Conservation (phyloP, 192 early-diverging fungal species). For the Umbelopsis vinacea region DNA sequence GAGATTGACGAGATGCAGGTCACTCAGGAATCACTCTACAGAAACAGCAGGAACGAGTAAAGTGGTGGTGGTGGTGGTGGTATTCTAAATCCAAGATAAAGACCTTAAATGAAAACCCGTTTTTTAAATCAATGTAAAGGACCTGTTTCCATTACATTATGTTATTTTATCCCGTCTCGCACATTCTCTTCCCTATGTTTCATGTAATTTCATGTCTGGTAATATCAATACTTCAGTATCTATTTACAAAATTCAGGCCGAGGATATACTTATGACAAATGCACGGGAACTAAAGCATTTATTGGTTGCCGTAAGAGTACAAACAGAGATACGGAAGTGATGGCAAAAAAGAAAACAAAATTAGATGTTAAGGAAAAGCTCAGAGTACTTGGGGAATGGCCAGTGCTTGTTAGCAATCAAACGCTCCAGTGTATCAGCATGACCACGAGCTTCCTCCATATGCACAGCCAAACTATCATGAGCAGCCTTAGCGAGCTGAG, state of each 20-base stretch:
- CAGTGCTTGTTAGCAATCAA: constrained; percentile 90
- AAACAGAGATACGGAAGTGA: background rate
- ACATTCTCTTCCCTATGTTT: background rate
- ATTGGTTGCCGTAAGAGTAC: background rate
- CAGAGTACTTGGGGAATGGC: constrained; percentile 97
- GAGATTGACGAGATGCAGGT: constrained; percentile 96
- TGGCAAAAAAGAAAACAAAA: background rate
- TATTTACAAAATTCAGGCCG: background rate
- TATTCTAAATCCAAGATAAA: too few species aligned
- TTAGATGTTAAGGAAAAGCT: constrained; percentile 80
- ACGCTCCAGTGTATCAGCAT: constrained; percentile 81
- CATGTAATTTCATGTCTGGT: constrained; percentile 13
- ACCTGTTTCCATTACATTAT: background rate
- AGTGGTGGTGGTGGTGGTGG: too few species aligned
- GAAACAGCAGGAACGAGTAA: constrained; percentile 32
- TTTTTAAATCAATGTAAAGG: background rate
- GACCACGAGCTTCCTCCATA: constrained; percentile 72
- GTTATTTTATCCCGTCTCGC: background rate
- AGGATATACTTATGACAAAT: constrained; percentile 2
- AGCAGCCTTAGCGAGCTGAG: constrained; percentile 68
- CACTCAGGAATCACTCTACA: constrained; percentile 90
- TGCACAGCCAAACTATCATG: constrained; percentile 62
- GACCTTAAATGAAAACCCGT: background rate
- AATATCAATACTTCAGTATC: background rate
- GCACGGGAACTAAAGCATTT: background rate